Evolutionary conservation across 306 rosid species (phyloP).

Genomic region (Fagus crenata): DNA sequence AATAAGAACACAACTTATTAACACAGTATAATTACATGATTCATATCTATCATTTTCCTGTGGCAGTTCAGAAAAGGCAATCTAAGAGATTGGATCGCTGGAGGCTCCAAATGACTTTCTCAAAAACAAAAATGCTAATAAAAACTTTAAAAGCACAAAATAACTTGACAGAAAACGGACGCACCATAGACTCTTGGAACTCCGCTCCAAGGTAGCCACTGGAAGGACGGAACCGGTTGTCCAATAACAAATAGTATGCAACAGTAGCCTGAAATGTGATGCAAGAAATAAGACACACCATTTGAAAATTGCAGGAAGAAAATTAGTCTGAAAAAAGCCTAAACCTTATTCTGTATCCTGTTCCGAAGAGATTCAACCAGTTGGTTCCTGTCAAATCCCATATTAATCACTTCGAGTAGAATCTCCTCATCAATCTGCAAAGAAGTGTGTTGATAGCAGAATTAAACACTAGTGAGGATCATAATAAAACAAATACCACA

Average conservation of each 20-base stretch:
- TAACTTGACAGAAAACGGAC: slow-evolving; percentile 20
- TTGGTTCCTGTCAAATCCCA: slow-evolving; percentile 76
- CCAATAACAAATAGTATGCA: slow-evolving; percentile 80
- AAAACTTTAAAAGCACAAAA: background rate
- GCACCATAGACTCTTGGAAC: slow-evolving; percentile 82
- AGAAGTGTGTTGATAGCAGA: slow-evolving; percentile 19
- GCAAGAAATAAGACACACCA: slow-evolving; percentile 28
- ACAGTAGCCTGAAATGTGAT: slow-evolving; percentile 80
- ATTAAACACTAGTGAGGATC: background rate
- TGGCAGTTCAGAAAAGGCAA: slow-evolving; percentile 4
- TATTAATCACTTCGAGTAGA: slow-evolving; percentile 72
- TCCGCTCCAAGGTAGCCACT: slow-evolving; percentile 94
- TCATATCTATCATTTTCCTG: background rate
- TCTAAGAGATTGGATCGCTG: slow-evolving; percentile 2
- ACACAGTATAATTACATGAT: slow-evolving; percentile 2
- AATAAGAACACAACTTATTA: slow-evolving; percentile 16
- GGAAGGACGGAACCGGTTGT: slow-evolving; percentile 73
- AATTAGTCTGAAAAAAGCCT: slow-evolving; percentile 25
- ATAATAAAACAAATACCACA: slow-evolving; percentile 15
- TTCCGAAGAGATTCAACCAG: slow-evolving; percentile 77
- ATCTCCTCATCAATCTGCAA: slow-evolving; percentile 89
- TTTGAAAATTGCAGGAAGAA: background rate
- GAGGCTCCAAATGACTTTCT: slow-evolving; percentile 17
- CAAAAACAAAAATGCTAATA: slow-evolving; percentile 14
- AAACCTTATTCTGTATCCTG: slow-evolving; percentile 83